Evolutionary conservation across 345 rosid species (phyloP), one percentile per base, ranked within the genome.

Genomic region (Heritiera littoralis): DNA sequence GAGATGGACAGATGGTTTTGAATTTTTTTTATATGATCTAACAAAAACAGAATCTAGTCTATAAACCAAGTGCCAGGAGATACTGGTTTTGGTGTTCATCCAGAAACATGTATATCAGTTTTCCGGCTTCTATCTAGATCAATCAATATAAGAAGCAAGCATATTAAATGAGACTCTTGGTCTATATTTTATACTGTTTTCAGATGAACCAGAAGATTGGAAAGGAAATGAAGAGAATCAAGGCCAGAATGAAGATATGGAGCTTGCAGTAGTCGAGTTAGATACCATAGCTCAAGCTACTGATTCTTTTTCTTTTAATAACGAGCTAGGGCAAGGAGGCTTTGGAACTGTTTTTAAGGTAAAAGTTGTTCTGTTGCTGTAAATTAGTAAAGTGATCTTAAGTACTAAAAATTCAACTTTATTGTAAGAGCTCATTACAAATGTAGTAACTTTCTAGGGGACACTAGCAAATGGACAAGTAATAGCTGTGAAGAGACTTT

Each of bases 401-500:
- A 46, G 14, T 8, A 9, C 1, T n/a, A 8, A 52, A 45, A 35
- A 35, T 73, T 55, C 46, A 73, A 15, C 23, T 55, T 18, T 6
- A 55, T 55, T 55, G 9, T 15, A 54, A 18, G 23, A 55, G n/a
- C n/a, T 55, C 7, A 54, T 54, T 5, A 84, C 49, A 20, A 54
- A 55, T 54, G 14, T 1, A 8, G 9, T 6, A 32, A 48, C 17
- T 20, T 66, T 80, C 9, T 78, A 89, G 91, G 91, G 93, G 7
- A 81, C 38, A 18, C 76, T 90, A 3, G 14, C 5, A 23, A 81
- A 82, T 73, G 88, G 90, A 18, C 84, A 79, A 54, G 87, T 87
- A 76, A 84, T 89, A 2, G 93, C 88, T 8, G 87, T 89, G 63
- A 89, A 88, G 52, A 86, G 90, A 80, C 85, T 88, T 13, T 86